phyloP scores from a whole-genome alignment of 2,329 filamentous ascomycete species.

The Rhynchosporium graminicola region DNA sequence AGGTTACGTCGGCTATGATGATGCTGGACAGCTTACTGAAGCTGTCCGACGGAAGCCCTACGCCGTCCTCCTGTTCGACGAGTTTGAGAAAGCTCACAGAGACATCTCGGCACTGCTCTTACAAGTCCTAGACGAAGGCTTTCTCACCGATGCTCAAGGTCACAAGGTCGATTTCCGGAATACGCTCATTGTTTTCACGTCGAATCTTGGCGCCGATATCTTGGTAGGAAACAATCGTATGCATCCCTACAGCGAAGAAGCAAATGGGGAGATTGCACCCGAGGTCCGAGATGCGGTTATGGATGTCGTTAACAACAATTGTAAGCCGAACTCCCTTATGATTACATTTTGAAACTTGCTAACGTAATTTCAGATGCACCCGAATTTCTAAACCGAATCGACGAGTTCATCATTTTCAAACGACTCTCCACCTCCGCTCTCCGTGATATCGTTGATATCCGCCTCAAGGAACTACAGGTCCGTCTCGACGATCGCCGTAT shows the following conservation, averaged over 20 bases:
- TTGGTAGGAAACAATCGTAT: constrained; percentile 74
- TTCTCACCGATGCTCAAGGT: constrained; percentile 91
- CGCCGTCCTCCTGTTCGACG: constrained; percentile 90
- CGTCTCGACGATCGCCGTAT: constrained; percentile 87
- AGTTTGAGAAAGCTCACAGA: constrained; percentile 95
- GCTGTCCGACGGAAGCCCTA: constrained; percentile 94
- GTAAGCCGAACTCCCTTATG: constrained; percentile 43
- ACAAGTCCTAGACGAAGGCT: constrained; percentile 94
- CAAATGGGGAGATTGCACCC: constrained; percentile 69
- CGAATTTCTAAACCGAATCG: constrained; percentile 94
- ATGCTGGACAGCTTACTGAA: constrained; percentile 93
- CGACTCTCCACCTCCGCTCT: constrained; percentile 76
- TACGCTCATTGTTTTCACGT: constrained; percentile 94
- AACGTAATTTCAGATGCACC: constrained; percentile 59
- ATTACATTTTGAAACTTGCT: not conserved
- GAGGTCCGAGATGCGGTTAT: constrained; percentile 79
- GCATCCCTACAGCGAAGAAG: constrained; percentile 62
- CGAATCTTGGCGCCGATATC: constrained; percentile 90
- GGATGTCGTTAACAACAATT: constrained; percentile 73
- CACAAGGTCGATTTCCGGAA: constrained; percentile 97
- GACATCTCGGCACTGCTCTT: constrained; percentile 91
- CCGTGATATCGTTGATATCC: constrained; percentile 90
- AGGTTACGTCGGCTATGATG: constrained; percentile 95
- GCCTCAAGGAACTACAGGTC: constrained; percentile 78
- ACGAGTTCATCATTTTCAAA: constrained; percentile 97